A percentile compares a stretch with the other conserved stretches of the same genome.
phyloP scores from a whole-genome alignment of 176 grass and related monocot species.

The Oryza meridionalis region DNA sequence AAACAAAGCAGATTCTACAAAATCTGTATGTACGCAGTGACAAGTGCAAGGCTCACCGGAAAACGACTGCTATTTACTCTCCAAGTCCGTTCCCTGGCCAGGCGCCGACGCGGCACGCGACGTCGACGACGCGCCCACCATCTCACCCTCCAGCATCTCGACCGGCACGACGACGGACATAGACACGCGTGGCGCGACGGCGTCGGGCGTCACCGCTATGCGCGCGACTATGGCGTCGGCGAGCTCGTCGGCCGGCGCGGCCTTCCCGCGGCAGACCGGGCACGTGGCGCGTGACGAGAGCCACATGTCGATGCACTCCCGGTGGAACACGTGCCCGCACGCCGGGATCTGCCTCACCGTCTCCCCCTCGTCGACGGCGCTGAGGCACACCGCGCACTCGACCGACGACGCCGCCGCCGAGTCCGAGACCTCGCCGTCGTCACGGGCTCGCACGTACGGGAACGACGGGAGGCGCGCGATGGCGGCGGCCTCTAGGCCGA shows the following conservation, averaged over 20 bases:
- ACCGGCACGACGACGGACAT: not conserved
- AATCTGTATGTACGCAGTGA: not conserved
- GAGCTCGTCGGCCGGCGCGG: constrained; percentile 31
- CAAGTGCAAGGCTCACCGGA: not conserved
- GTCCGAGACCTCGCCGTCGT: not conserved
- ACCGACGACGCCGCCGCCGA: not conserved
- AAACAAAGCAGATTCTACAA: not conserved
- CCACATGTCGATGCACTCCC: constrained; percentile 69
- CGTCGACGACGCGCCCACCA: not conserved
- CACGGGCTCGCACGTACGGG: constrained; percentile 13
- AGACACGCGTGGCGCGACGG: not conserved
- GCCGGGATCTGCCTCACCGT: constrained; percentile 54
- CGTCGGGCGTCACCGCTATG: not conserved
- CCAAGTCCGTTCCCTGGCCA: constrained; percentile 32
- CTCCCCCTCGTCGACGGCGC: constrained; percentile 57
- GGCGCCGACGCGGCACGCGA: not conserved
- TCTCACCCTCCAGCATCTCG: constrained; percentile 17
- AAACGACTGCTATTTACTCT: constrained; percentile 34
- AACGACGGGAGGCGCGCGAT: constrained; percentile 69
- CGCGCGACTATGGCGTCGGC: not conserved
- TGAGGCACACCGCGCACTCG: constrained; percentile 75
- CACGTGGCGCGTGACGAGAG: constrained; percentile 58
- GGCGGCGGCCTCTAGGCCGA: constrained; percentile 56
- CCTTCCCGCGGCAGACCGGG: constrained; percentile 63
- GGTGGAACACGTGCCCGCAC: constrained; percentile 69